Percentiles rank a stretch among this genome's conserved stretches.
phyloP scores from a whole-genome alignment of 2,329 filamentous ascomycete genomes.

The Epichloe scottii region DNA sequence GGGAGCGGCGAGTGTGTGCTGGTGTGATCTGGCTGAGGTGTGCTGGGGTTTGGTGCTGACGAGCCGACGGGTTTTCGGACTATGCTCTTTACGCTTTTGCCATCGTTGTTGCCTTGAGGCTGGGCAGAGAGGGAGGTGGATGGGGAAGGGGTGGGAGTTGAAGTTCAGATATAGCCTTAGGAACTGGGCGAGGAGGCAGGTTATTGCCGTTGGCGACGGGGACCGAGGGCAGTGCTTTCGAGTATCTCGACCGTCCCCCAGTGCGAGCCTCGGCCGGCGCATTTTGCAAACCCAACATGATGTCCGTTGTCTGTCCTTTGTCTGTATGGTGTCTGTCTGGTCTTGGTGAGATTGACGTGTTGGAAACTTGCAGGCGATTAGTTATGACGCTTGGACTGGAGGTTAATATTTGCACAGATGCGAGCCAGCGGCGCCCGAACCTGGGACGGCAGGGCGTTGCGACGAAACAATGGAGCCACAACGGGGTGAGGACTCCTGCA shows the following conservation, averaged over 20 bases:
- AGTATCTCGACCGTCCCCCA: conserved; percentile 40
- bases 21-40: neutral
- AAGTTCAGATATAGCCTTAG: conserved; percentile 13
- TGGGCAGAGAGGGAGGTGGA: conserved; percentile 15
- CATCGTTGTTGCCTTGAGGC: conserved; percentile 11
- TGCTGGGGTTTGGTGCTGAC: neutral
- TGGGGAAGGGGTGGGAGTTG: conserved; percentile 12
- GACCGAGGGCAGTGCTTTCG: conserved; percentile 43
- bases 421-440: neutral
- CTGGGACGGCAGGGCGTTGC: neutral
- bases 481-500: conserved; percentile 23
- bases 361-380: too few relatives aligned
- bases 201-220: conserved; percentile 18
- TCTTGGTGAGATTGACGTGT: too few relatives aligned
- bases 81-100: conserved; percentile 7
- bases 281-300: conserved; percentile 4
- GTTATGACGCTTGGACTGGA: too few relatives aligned
- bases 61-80: conserved; percentile 11
- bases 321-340: neutral
- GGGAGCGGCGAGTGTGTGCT: conserved; percentile 8
- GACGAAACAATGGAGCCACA: conserved; percentile 2
- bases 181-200: conserved; percentile 10
- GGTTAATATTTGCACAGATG: too few relatives aligned
- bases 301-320: neutral
- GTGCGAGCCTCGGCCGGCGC: conserved; percentile 1